A percentile compares a stretch with the other conserved stretches of the same genome.
phyloP scores from a whole-genome alignment of 176 grass and related monocot species.

The Avena eriantha region DNA sequence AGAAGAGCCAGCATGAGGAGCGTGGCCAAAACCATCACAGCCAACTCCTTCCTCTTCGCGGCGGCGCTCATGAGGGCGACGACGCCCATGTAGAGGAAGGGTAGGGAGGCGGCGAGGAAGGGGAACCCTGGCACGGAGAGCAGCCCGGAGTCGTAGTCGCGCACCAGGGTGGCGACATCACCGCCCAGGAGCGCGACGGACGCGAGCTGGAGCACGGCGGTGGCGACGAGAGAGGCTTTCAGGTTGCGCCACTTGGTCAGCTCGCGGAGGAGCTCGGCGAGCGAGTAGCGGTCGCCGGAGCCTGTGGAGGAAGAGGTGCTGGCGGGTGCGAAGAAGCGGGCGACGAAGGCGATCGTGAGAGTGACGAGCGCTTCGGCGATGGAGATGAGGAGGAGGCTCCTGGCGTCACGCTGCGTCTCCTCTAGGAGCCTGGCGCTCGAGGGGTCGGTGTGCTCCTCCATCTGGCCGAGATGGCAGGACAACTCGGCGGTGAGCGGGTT shows the following conservation, averaged over 20 bases:
- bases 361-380: not conserved
- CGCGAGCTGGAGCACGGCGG: not conserved
- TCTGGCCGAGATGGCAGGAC: not conserved
- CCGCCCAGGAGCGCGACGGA: not conserved
- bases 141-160: not conserved
- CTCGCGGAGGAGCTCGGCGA: not conserved
- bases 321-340: constrained; percentile 22
- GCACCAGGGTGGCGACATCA: not conserved
- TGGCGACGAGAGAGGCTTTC: not conserved
- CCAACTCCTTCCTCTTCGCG: not conserved
- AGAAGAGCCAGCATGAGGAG: not conserved
- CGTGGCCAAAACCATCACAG: not conserved
- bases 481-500: constrained; percentile 1
- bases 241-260: not conserved
- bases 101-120: not conserved
- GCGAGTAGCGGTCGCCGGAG: constrained; percentile 25
- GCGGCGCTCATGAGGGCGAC: not conserved
- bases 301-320: constrained; percentile 18
- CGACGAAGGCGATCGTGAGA: not conserved
- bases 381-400: not conserved
- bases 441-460: constrained; percentile 6
- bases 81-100: constrained; percentile 13
- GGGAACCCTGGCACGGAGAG: not conserved
- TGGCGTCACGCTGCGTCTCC: not conserved
- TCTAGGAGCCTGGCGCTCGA: not conserved